These are phyloP conservation scores for Pulicaria dysenterica DNA, from an alignment of 129 eudicot species.

Conservation along the genomic window DNA sequence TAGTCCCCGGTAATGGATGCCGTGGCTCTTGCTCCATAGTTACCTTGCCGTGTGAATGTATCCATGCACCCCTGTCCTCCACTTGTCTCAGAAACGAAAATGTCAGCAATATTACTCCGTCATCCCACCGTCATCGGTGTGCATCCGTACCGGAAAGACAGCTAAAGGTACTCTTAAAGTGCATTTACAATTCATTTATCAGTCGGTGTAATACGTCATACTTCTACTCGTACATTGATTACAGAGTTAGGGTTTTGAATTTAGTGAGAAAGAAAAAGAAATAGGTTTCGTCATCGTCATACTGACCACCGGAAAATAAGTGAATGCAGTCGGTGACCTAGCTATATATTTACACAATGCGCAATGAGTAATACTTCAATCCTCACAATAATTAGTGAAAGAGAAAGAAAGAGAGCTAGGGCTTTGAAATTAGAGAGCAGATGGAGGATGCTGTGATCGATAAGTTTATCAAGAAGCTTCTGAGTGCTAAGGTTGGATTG, in stretches of 20 bases:
- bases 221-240: slow-evolving; percentile 1
- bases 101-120: not conserved
- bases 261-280: not conserved
- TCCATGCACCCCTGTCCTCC: not conserved
- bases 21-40: slow-evolving; percentile 14
- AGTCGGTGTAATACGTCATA: slow-evolving; percentile 9
- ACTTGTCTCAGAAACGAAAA: slow-evolving; percentile 5
- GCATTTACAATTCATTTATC: slow-evolving; percentile 13
- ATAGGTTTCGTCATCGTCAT: slow-evolving; percentile 9
- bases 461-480: slow-evolving; percentile 39
- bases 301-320: slow-evolving; percentile 5
- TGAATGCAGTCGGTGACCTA: slow-evolving; percentile 15
- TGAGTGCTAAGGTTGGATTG: slow-evolving; percentile 47
- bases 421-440: slow-evolving; percentile 15
- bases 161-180: not conserved
- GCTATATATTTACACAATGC: slow-evolving; percentile 1
- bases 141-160: slow-evolving; percentile 6
- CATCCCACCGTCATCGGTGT: not conserved
- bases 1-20: slow-evolving; percentile 12
- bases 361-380: not conserved
- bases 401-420: slow-evolving; percentile 6
- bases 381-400: not conserved
- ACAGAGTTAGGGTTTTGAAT: slow-evolving; percentile 18
- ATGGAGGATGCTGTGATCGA: slow-evolving; percentile 57
- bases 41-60: slow-evolving; percentile 2